Conservation (phyloP, 2,329 filamentous ascomycete species). For the Xylariaceae sp. region DNA sequence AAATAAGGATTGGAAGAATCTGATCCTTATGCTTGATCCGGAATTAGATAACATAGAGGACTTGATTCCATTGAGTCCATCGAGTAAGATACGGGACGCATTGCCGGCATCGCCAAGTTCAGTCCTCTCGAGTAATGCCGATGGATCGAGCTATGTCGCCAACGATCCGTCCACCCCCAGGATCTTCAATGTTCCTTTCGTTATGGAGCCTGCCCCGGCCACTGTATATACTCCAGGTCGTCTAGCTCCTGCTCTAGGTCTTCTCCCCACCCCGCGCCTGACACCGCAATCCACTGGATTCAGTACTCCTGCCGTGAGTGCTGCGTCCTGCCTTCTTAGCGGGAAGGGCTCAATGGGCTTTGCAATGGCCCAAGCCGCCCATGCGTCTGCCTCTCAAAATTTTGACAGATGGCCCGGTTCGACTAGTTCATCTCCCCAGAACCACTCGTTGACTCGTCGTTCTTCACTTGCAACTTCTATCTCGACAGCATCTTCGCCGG, state of each 20-base stretch:
- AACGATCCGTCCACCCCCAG: constrained; percentile 48
- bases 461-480: constrained; percentile 66
- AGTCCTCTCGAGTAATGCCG: constrained; percentile 48
- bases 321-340: constrained; percentile 52
- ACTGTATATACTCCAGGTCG: constrained; percentile 49
- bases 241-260: constrained; percentile 55
- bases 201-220: constrained; percentile 55
- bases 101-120: constrained; percentile 46
- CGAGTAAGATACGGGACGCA: constrained; percentile 39
- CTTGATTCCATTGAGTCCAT: constrained; percentile 44
- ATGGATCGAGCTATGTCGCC: constrained; percentile 41
- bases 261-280: constrained; percentile 61
- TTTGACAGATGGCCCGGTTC: constrained; percentile 56
- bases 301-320: constrained; percentile 63
- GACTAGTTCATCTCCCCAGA: constrained; percentile 55
- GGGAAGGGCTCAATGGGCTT: constrained; percentile 61
- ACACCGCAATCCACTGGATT: constrained; percentile 59
- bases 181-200: constrained; percentile 44
- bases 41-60: constrained; percentile 62
- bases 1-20: constrained; percentile 59
- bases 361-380: constrained; percentile 60
- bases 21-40: constrained; percentile 60
- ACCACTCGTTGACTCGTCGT: constrained; percentile 54
- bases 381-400: constrained; percentile 48
- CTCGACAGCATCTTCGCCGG: constrained; percentile 66